phyloP scores from a whole-genome alignment of 768 basidiomycete species.

The Termitomyces sp. region DNA sequence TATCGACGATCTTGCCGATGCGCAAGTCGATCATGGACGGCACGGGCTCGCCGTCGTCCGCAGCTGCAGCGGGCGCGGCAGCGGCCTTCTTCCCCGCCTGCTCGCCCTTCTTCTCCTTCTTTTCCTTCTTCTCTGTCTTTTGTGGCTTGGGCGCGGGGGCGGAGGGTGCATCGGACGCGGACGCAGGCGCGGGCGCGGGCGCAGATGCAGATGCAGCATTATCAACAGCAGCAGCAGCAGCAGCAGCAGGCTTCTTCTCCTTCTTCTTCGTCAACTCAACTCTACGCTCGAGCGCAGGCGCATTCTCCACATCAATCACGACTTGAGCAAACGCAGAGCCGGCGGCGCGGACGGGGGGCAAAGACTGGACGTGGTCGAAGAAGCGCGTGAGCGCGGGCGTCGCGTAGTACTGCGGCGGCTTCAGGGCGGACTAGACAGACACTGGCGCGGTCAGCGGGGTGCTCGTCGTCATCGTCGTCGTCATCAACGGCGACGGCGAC shows the following conservation, averaged over 20 bases:
- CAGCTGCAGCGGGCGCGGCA: slow-evolving; percentile 44
- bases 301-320: slow-evolving; percentile 65
- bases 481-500: too few species aligned
- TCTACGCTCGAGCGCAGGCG: slow-evolving; percentile 72
- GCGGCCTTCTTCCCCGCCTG: slow-evolving; percentile 21
- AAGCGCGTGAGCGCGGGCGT: slow-evolving; percentile 86
- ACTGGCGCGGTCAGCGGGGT: slow-evolving; percentile 2
- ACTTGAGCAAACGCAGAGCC: slow-evolving; percentile 47
- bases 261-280: slow-evolving; percentile 74
- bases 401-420: slow-evolving; percentile 64
- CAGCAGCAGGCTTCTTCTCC: slow-evolving; percentile 42
- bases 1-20: slow-evolving; percentile 88
- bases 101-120: slow-evolving; percentile 29
- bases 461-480: background rate
- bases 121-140: slow-evolving; percentile 53
- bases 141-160: slow-evolving; percentile 39
- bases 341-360: slow-evolving; percentile 54
- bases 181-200: too few species aligned
- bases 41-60: slow-evolving; percentile 74
- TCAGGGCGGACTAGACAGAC: too few species aligned
- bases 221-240: slow-evolving; percentile 25
- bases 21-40: slow-evolving; percentile 98
- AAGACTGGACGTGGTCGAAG: slow-evolving; percentile 91
- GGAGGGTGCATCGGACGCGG: background rate
- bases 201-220: slow-evolving; percentile 18